Evolutionary conservation across 257 asterid species (phyloP).

Genomic region (Pogostemon cablin): DNA sequence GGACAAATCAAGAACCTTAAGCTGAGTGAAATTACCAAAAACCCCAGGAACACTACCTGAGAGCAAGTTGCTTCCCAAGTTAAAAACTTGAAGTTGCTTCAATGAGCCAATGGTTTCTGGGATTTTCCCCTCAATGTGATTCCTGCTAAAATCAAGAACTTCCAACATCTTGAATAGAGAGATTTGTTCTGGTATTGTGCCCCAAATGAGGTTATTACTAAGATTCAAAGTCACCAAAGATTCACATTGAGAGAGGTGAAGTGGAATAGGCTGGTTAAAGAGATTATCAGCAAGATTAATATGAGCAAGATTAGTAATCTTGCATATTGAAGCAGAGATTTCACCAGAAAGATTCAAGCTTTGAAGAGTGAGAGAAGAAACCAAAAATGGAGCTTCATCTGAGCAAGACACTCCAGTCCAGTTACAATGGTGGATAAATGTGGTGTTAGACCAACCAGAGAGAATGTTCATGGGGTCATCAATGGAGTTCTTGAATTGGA

Average conservation of each 20-base stretch:
- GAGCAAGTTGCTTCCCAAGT: slow-evolving; percentile 69
- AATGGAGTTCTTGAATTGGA: slow-evolving; percentile 71
- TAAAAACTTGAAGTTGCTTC: slow-evolving; percentile 58
- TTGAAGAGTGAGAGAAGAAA: slow-evolving; percentile 63
- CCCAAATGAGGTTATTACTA: slow-evolving; percentile 83
- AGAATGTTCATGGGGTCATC: slow-evolving; percentile 61
- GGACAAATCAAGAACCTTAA: slow-evolving; percentile 74
- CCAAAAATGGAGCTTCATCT: slow-evolving; percentile 37
- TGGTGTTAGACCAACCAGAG: slow-evolving; percentile 62
- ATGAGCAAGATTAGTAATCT: slow-evolving; percentile 52
- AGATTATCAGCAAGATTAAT: slow-evolving; percentile 72
- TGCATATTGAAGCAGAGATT: slow-evolving; percentile 69
- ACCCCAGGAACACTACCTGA: slow-evolving; percentile 65
- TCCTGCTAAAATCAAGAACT: slow-evolving; percentile 68
- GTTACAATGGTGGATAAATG: slow-evolving; percentile 62
- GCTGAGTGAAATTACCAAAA: slow-evolving; percentile 71
- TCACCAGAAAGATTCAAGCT: slow-evolving; percentile 79
- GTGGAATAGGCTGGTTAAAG: slow-evolving; percentile 79
- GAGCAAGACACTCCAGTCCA: slow-evolving; percentile 88
- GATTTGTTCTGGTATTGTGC: slow-evolving; percentile 78
- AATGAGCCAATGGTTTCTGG: slow-evolving; percentile 68
- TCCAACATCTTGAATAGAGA: slow-evolving; percentile 57
- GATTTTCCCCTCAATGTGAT: slow-evolving; percentile 74
- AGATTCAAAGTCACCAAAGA: slow-evolving; percentile 61
- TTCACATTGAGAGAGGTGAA: slow-evolving; percentile 66